These are phyloP conservation scores for Stentor roeselii DNA, from an alignment of 73 alveolate genomes.

Conservation along the genomic window DNA sequence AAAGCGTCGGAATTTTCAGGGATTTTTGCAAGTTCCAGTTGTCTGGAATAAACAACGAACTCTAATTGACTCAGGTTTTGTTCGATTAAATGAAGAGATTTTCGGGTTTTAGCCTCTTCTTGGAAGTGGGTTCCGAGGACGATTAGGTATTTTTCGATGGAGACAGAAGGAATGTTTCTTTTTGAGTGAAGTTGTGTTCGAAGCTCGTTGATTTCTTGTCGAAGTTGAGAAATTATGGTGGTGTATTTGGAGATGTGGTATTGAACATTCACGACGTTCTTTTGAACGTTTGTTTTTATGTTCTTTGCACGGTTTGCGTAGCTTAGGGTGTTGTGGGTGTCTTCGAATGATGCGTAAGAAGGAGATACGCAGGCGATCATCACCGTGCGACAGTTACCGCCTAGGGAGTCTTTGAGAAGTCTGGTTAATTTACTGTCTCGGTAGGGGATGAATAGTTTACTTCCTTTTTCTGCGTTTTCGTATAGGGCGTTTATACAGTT, in stretches of 20 bases:
- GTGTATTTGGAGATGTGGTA: slow-evolving; percentile 97
- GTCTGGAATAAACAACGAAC: neutral
- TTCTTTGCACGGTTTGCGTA: slow-evolving; percentile 99
- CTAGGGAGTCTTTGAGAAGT: slow-evolving; percentile 93
- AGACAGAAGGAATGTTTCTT: neutral
- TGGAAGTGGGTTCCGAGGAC: neutral
- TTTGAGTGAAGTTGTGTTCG: neutral
- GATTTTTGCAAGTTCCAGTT: neutral
- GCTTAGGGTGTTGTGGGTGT: slow-evolving; percentile 97
- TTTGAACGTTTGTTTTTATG: slow-evolving; percentile 88
- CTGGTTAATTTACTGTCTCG: slow-evolving; percentile 98
- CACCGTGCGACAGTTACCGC: slow-evolving; percentile 99
- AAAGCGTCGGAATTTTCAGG: neutral
- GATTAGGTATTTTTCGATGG: neutral
- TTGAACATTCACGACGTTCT: slow-evolving; percentile 93
- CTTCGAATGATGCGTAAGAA: slow-evolving; percentile 44
- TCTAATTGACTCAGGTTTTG: neutral
- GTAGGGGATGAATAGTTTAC: slow-evolving; percentile 79
- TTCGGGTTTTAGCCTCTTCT: neutral
- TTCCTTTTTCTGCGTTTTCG: slow-evolving; percentile 67
- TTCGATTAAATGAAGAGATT: neutral
- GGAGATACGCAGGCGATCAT: slow-evolving; percentile 99
- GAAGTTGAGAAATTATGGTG: slow-evolving; percentile 69
- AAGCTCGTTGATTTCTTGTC: neutral
- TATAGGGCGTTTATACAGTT: slow-evolving; percentile 98